Evolutionary conservation across 805 yeast species (phyloP), one percentile per base, ranked within the genome.

Genomic region (Zygosaccharomyces rouxii): DNA sequence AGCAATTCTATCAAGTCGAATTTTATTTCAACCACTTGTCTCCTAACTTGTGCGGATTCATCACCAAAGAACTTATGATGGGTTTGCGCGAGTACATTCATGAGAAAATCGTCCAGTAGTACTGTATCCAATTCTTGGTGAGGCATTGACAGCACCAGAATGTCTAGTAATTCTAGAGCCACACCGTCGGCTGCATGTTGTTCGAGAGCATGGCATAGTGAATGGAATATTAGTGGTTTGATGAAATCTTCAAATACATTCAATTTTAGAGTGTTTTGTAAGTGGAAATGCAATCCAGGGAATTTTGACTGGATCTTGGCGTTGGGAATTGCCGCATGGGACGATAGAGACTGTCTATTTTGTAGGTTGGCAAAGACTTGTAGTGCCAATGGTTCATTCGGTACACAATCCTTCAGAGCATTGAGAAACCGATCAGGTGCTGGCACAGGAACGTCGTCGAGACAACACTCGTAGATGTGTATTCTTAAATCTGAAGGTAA

Each of bases 401-500:
- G 29, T 11, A 45, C 26, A 35, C 55, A 54, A 18, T 31, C 28
- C 9, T 7, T 18, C 11, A 54, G 43, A 9, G 46, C 50, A 2
- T 28, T 3, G 42, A 40, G 46, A 16, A 54, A 5, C 7, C 23
- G 19, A 22, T 39, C 46, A 5, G 38, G 37, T 18, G 23, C 26
- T 6, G 19, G 26, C 10, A 28, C 18, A 5, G 38, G 38, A 13
- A 19, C 30, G 13, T 42, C 33, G 30, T 11, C 29, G 19, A 55
- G 49, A 35, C 57, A 55, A 25, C 41, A 30, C 13, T 39, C 43
- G 37, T 55, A 55, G 11, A 55, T 42, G 22, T 25, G 21, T 7
- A 35, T 38, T 26, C 59, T 39, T 26, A 54, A 22, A 25, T 55
- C 57, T 7, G 49, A 45, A 16, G 59, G 59, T 29, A 55, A 25